Evolutionary conservation across 164 flowering plant genomes (phyloP).

Genomic region (Dillenia turbinata): DNA sequence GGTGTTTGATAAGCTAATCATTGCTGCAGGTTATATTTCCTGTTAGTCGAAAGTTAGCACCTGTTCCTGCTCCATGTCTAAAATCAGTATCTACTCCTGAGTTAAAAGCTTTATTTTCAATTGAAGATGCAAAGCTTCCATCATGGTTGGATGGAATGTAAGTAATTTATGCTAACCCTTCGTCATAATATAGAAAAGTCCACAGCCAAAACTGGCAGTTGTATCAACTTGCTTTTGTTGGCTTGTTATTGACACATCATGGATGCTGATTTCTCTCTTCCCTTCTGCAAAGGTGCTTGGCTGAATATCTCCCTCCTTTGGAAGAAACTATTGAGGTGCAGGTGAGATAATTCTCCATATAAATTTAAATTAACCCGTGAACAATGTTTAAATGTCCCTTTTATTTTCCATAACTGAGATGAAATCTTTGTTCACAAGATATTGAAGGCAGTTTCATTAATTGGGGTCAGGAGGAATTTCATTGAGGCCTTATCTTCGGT

Average conservation of each 20-base stretch:
- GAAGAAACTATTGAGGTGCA: constrained; percentile 67
- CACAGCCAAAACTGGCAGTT: no score
- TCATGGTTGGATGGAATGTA: constrained; percentile 93
- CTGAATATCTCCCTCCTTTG: constrained; percentile 85
- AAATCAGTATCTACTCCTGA: constrained; percentile 78
- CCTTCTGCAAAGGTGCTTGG: constrained; percentile 71
- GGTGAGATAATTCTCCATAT: constrained; percentile 38
- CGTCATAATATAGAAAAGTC: no score
- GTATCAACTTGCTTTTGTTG: no score
- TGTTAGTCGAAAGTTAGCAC: constrained; percentile 42
- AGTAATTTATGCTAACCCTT: constrained; percentile 12
- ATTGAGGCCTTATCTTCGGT: constrained; percentile 65
- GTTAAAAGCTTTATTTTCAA: constrained; percentile 58
- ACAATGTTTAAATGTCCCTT: not conserved
- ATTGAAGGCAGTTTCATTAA: constrained; percentile 59
- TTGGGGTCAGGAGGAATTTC: constrained; percentile 69
- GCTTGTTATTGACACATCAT: constrained; percentile 4
- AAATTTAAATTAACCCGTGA: constrained; percentile 6
- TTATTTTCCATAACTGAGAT: not conserved
- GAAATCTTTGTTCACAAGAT: constrained; percentile 25
- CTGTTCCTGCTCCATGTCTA: constrained; percentile 64
- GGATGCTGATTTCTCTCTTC: constrained; percentile 6
- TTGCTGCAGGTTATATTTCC: constrained; percentile 69
- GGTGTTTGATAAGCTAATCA: not conserved
- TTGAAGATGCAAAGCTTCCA: constrained; percentile 91